These are phyloP conservation scores for Afroboletus lepidellus DNA, from an alignment of 1,284 basidiomycete genomes.

Conservation along the genomic window DNA sequence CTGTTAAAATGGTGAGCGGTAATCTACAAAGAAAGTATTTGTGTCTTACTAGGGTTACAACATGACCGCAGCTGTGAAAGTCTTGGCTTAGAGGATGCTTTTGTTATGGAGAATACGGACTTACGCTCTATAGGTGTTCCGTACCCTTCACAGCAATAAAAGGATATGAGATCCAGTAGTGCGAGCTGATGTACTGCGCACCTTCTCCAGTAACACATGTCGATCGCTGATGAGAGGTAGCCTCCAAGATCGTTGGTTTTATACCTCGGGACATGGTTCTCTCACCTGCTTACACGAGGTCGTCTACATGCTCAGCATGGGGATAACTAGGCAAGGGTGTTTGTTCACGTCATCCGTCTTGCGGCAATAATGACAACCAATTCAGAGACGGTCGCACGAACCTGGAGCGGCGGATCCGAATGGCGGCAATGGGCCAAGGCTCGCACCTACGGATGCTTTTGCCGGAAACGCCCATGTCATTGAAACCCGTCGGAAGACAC, in stretches of 20 bases:
- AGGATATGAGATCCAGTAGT: conserved; percentile 6
- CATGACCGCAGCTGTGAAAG: conserved; percentile 56
- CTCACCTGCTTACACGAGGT: conserved; percentile 33
- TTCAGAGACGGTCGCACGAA: conserved; percentile 34
- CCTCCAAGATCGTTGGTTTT: conserved; percentile 23
- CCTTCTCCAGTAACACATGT: conserved; percentile 49
- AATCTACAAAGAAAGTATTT: conserved; percentile 2
- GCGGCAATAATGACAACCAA: conserved; percentile 27
- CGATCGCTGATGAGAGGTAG: conserved; percentile 16
- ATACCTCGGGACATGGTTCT: conserved; percentile 28
- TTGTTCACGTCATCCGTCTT: conserved; percentile 33
- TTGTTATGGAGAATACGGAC: conserved; percentile 10
- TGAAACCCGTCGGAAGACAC: conserved; percentile 33
- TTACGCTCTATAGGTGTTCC: conserved; percentile 50
- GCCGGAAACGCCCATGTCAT: conserved; percentile 27
- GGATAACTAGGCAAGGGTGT: conserved; percentile 24
- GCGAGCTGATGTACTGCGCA: conserved; percentile 5
- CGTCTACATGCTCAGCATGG: conserved; percentile 26
- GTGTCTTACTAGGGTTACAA: conserved; percentile 47
- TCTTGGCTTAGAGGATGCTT: conserved; percentile 8
- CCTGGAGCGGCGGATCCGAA: conserved; percentile 24
- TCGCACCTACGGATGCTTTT: conserved; percentile 15
- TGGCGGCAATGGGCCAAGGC: conserved; percentile 11
- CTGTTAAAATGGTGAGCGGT: conserved; percentile 35
- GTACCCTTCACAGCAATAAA: conserved; percentile 38